Base-by-base conservation (phyloP, 352 stramenopile species). In the Phytopythium chamaehyphon region DNA sequence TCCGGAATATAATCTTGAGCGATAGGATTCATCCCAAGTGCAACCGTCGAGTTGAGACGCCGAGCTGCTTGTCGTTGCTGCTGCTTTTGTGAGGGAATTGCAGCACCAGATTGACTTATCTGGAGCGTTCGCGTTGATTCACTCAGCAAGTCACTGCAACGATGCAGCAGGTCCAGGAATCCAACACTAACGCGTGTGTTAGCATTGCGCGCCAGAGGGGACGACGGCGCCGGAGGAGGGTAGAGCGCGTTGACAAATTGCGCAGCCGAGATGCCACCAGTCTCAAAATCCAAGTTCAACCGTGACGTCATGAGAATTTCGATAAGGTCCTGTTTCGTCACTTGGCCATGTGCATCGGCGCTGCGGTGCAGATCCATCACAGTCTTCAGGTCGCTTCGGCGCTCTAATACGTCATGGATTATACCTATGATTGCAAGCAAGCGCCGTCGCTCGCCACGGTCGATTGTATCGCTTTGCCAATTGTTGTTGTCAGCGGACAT, bases 171-270 rank as follows among this genome's bases (percentile, higher is more conserved):
- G 38, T 89, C 81, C 21, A 91, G 44, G 24, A 82, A 88, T 2
- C 62, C 69, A 2, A 61, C 55, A 28, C 53, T 46, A 12, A 44
- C 38, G 24, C 37, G n/a, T 19, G 45, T 47, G 28, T 40, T 36
- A 24, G 28, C 39, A 28, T 51, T n/a, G 9, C 9, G 46, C 14
- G 15, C 22, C 12, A 55, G 24, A 2, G n/a, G 45, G n/a, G 45
- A 51, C 45, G 39, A 39, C 1, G 39, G 50, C 8, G 18, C 12
- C 14, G 61, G 45, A 9, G 65, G 51, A 7, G 79, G 77, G 40
- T 83, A 90, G 16, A 90, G 51, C 37, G 72, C 59, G 15, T 85
- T 68, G 21, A 90, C 74, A 26, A 91, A 84, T 19, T 87, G 73
- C 16, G 54, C 54, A 18, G 66, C 76, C 2, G 66, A 65, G 51